These are phyloP conservation scores for Aureobasidium sp. DNA, from an alignment of 2,329 filamentous ascomycete genomes.

Conservation along the genomic window DNA sequence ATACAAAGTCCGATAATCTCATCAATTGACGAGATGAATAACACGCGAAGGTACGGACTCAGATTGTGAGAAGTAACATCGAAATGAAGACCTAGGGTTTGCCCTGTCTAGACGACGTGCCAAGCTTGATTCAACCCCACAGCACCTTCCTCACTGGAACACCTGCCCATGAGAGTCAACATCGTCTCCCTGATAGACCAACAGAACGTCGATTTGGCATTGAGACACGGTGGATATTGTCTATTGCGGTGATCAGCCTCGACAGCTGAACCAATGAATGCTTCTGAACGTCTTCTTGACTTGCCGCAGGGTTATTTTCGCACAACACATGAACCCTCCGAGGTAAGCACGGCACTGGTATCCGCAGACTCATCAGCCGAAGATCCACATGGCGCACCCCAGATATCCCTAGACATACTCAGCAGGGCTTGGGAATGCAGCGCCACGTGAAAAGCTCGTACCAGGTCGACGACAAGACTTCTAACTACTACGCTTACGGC, in stretches of 20 bases:
- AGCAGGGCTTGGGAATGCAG: not conserved
- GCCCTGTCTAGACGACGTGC: not conserved
- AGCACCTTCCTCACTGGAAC: not conserved
- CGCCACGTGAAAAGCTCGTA: not conserved
- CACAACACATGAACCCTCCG: not conserved
- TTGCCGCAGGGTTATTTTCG: not conserved
- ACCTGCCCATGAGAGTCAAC: not conserved
- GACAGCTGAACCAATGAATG: not conserved
- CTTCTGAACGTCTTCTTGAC: not conserved
- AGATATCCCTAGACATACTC: not conserved
- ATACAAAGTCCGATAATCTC: not conserved
- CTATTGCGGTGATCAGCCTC: not conserved
- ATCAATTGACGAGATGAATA: no score
- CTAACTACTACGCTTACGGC: not conserved
- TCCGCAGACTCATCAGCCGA: not conserved
- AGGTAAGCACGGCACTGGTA: not conserved
- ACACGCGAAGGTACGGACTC: no score
- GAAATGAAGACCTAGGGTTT: not conserved
- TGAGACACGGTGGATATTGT: not conserved
- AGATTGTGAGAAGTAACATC: not conserved
- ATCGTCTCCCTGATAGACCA: not conserved
- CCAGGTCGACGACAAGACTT: not conserved
- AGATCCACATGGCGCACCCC: constrained; percentile 1
- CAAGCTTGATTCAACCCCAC: not conserved
- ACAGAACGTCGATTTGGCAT: not conserved